These are phyloP conservation scores for Pichia sp. DNA, from an alignment of 1,139 yeast genomes.

Conservation along the genomic window DNA sequence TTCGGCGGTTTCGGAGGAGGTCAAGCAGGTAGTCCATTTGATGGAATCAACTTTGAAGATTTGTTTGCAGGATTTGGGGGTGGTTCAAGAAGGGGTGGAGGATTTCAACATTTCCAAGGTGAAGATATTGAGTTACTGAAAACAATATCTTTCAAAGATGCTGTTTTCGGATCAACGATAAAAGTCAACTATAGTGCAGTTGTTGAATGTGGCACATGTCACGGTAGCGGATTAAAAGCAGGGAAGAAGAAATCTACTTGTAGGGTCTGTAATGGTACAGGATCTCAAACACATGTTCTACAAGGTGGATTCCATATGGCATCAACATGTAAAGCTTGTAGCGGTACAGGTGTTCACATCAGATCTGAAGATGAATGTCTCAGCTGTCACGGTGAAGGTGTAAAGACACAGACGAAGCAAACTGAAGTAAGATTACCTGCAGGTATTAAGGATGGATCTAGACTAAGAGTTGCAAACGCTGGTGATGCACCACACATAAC, in stretches of 20 bases:
- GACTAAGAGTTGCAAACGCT: slow-evolving; percentile 76
- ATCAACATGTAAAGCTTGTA: slow-evolving; percentile 81
- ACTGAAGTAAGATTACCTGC: slow-evolving; percentile 81
- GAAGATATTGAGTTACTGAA: slow-evolving; percentile 80
- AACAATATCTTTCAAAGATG: slow-evolving; percentile 73
- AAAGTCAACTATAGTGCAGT: slow-evolving; percentile 66
- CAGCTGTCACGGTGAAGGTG: slow-evolving; percentile 87
- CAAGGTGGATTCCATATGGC: slow-evolving; percentile 97
- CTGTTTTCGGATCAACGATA: slow-evolving; percentile 71
- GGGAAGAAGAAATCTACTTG: slow-evolving; percentile 78
- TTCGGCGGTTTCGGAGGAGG: slow-evolving; percentile 27
- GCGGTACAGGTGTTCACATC: slow-evolving; percentile 79
- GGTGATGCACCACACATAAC: slow-evolving; percentile 85
- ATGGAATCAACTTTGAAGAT: slow-evolving; percentile 69
- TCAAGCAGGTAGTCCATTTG: slow-evolving; percentile 28
- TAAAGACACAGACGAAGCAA: slow-evolving; percentile 55
- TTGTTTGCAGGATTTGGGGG: slow-evolving; percentile 47
- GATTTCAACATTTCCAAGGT: slow-evolving; percentile 75
- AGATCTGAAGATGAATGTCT: slow-evolving; percentile 64
- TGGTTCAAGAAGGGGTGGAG: slow-evolving; percentile 26
- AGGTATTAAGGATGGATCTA: slow-evolving; percentile 81
- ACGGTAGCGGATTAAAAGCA: slow-evolving; percentile 75
- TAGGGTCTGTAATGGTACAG: slow-evolving; percentile 86
- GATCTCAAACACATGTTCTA: slow-evolving; percentile 76
- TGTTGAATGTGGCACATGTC: slow-evolving; percentile 72